These are phyloP conservation scores for Puya raimondii DNA, from an alignment of 176 grass and related monocot genomes.

Conservation along the genomic window DNA sequence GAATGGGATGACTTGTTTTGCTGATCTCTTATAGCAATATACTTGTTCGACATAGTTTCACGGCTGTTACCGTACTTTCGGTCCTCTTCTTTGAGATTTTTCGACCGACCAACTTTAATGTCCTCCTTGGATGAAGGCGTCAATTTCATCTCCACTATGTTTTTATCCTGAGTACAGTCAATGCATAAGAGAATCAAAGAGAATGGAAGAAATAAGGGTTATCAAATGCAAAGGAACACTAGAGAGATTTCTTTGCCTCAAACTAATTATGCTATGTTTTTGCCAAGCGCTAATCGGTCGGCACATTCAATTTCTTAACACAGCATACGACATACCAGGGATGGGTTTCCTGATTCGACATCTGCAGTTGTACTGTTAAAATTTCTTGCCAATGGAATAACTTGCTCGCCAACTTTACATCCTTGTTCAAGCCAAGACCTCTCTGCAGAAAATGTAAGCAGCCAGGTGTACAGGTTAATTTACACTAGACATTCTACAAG, in stretches of 20 bases:
- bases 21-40: slow-evolving; percentile 61
- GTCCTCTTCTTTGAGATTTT: slow-evolving; percentile 12
- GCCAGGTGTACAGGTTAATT: neutral
- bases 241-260: neutral
- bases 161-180: slow-evolving; percentile 41
- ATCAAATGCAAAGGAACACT: slow-evolving; percentile 9
- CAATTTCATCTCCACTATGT: slow-evolving; percentile 43
- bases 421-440: slow-evolving; percentile 95
- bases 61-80: slow-evolving; percentile 42
- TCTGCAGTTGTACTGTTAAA: slow-evolving; percentile 61
- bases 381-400: slow-evolving; percentile 94
- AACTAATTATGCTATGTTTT: neutral
- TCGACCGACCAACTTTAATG: slow-evolving; percentile 30
- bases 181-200: slow-evolving; percentile 10
- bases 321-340: slow-evolving; percentile 22
- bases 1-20: slow-evolving; percentile 37
- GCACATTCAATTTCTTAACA: neutral
- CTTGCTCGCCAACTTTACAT: slow-evolving; percentile 86
- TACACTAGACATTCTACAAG: neutral
- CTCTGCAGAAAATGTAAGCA: slow-evolving; percentile 49
- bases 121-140: slow-evolving; percentile 43
- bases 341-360: slow-evolving; percentile 58
- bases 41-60: slow-evolving; percentile 67
- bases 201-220: slow-evolving; percentile 4
- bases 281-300: neutral